These are phyloP conservation scores for Nakaseomyces nivariensis DNA, from an alignment of 1,139 yeast species.

Conservation along the genomic window DNA sequence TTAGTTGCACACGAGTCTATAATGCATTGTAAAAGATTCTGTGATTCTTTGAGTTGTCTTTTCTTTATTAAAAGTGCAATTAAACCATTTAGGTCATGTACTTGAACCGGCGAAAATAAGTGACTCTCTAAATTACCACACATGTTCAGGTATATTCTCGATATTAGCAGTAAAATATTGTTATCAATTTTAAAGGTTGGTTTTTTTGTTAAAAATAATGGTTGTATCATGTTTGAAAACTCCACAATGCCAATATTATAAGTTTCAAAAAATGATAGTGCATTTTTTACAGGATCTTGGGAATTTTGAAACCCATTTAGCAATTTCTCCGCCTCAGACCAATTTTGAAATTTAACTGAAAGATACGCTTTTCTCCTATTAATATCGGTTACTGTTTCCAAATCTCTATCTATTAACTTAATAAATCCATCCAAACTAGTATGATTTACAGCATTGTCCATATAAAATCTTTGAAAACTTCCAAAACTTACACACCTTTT, in stretches of 20 bases:
- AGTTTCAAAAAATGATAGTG: not conserved
- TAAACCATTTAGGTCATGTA: slow-evolving; percentile 19
- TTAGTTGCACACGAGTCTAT: slow-evolving; percentile 8
- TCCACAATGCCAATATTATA: not conserved
- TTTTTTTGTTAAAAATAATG: not conserved
- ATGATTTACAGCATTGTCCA: not conserved
- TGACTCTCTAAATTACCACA: not conserved
- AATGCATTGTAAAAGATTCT: slow-evolving; percentile 15
- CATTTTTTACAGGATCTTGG: not conserved
- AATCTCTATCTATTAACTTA: not conserved
- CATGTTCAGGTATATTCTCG: not conserved
- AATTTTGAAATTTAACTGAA: not conserved
- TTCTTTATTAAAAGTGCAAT: slow-evolving; percentile 15
- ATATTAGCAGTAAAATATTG: not conserved
- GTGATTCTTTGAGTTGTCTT: slow-evolving; percentile 21
- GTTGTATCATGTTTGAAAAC: slow-evolving; percentile 1
- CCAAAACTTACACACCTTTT: not conserved
- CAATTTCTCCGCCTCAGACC: not conserved
- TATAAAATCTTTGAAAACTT: not conserved
- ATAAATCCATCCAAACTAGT: not conserved
- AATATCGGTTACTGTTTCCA: not conserved
- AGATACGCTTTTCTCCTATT: not conserved
- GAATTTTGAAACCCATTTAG: not conserved
- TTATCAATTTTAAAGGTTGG: not conserved
- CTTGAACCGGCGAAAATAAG: not conserved